Percentiles rank a stretch among this genome's conserved stretches.
Conservation (phyloP, 164 flowering plant genomes). For the Vitis riparia region DNA sequence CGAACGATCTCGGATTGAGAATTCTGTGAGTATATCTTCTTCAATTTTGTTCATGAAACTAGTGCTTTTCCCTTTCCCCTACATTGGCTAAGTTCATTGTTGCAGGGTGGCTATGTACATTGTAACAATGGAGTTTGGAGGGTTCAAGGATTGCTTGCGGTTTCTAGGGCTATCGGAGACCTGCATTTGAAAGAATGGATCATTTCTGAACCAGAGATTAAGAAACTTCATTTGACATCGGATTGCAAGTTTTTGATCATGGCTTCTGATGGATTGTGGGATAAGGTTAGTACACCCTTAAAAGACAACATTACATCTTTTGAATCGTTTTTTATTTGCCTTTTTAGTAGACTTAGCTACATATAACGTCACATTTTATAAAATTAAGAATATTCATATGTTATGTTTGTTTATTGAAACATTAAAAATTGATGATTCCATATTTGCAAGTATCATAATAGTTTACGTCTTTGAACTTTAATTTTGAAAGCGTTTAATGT, state of each 20-base stretch:
- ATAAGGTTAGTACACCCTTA: constrained; percentile 38
- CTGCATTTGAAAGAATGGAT: constrained; percentile 50
- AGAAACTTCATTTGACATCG: constrained; percentile 21
- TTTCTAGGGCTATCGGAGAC: constrained; percentile 65
- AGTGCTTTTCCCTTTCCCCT: too few relatives aligned
- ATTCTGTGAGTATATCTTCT: constrained; percentile 27
- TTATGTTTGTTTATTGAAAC: too few relatives aligned
- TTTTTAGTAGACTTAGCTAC: too few relatives aligned
- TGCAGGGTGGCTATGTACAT: constrained; percentile 55
- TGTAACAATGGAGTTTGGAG: constrained; percentile 49
- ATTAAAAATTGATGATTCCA: too few relatives aligned
- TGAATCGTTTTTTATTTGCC: not conserved
- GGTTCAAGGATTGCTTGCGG: constrained; percentile 57
- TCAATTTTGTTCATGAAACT: too few relatives aligned
- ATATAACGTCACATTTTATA: too few relatives aligned
- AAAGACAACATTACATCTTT: too few relatives aligned
- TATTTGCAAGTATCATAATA: too few relatives aligned
- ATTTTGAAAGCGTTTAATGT: too few relatives aligned
- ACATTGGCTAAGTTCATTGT: not conserved
- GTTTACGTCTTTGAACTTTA: too few relatives aligned
- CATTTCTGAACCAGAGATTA: constrained; percentile 50
- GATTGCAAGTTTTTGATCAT: constrained; percentile 53
- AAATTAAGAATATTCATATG: too few relatives aligned
- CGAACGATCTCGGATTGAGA: constrained; percentile 38
- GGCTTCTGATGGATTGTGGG: constrained; percentile 77